These are phyloP conservation scores for Pichia sp. DNA, from an alignment of 1,139 yeast genomes.

Conservation along the genomic window DNA sequence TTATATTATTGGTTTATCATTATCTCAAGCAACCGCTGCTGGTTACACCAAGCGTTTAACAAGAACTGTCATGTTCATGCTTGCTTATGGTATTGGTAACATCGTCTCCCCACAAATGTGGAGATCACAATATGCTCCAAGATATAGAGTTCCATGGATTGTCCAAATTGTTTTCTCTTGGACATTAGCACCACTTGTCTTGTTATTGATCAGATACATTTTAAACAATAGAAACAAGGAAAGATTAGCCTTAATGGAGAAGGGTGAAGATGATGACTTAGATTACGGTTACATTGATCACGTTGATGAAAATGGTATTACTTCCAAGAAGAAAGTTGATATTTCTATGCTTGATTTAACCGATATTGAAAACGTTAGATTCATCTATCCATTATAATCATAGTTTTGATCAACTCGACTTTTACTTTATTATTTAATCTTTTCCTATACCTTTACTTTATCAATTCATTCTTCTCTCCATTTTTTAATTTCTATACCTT, in stretches of 20 bases:
- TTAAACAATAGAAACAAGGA: slow-evolving; percentile 38
- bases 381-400: slow-evolving; percentile 21
- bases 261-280: slow-evolving; percentile 11
- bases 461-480: too few species aligned
- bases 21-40: slow-evolving; percentile 35
- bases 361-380: slow-evolving; percentile 44
- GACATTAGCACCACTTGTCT: slow-evolving; percentile 39
- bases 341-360: slow-evolving; percentile 44
- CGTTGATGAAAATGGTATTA: slow-evolving; percentile 30
- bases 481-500: too few species aligned
- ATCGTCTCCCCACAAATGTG: slow-evolving; percentile 47
- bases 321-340: slow-evolving; percentile 28
- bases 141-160: slow-evolving; percentile 48
- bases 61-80: slow-evolving; percentile 40
- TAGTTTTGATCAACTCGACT: too few species aligned
- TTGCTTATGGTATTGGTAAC: slow-evolving; percentile 39
- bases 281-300: slow-evolving; percentile 30
- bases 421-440: too few species aligned
- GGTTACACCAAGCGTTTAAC: slow-evolving; percentile 43
- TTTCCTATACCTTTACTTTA: too few species aligned
- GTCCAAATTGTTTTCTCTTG: slow-evolving; percentile 50
- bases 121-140: slow-evolving; percentile 39
- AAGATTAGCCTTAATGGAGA: slow-evolving; percentile 29
- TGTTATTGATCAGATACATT: slow-evolving; percentile 38
- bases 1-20: slow-evolving; percentile 40